Evolutionary conservation across 2,329 filamentous ascomycete genomes (phyloP), one percentile per base, ranked within the genome.

Genomic region (Alternaria rosae): DNA sequence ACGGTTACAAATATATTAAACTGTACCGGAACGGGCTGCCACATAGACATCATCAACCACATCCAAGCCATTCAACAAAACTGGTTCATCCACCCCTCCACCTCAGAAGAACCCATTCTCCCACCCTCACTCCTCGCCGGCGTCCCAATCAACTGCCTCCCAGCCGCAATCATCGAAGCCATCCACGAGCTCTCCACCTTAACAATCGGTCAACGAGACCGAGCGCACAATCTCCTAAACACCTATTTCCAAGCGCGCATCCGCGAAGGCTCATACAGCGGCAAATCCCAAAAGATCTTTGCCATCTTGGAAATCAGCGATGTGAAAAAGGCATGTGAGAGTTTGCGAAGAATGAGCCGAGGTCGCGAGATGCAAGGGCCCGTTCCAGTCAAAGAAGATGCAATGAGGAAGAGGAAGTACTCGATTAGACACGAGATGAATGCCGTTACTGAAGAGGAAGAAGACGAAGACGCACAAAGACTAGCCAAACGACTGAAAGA

Each of bases 171-270:
- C 2, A 15, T 67, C 25, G 2, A 23, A 7, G 56, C 65, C 6
- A 15, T 69, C 2, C 44, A 47, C 17, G 20, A 23, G 1, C 65
- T 69, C 9, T 67, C 67, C 4, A 41, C 44, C 2, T 43, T 68
- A 2, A 68, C 63, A 1, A 20, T 54, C n/a, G 43, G 58, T 7
- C 61, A 69, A 42, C 42, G 53, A 20, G 61, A 66, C 3, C 62
- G 65, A 5, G 67, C 67, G 11, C 62, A 67, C 25, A 62, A 23
- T 1, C n/a, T 69, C 0, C 15, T 69, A 6, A 42, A 51, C 20
- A 69, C 67, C 2, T 69, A 69, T 10, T 64, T 61, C 48, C 50
- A 57, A 12, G 61, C 58, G 3, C 50, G 67, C 1, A 61, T 68
- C 6, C 43, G 67, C 11, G 56, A 62, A 20, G 47, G 32, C 5